Percentiles rank a stretch among this genome's conserved stretches.
These are phyloP conservation scores for Mimosa pudica DNA, from an alignment of 306 rosid species.

Conservation along the genomic window DNA sequence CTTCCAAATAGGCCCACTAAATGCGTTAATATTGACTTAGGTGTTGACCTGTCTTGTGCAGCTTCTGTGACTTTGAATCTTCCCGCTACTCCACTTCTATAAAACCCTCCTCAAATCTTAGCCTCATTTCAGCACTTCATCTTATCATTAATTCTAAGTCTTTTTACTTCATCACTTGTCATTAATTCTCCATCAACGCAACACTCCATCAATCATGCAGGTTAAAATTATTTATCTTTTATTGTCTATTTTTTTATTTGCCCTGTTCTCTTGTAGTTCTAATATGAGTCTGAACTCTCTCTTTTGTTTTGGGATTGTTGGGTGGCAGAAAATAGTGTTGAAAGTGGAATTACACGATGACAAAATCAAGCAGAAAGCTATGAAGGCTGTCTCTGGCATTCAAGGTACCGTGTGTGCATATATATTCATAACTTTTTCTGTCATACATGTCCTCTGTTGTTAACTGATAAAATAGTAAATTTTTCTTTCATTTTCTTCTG, in stretches of 20 bases:
- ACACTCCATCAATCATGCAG: not conserved
- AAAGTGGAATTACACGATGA: slow-evolving; percentile 46
- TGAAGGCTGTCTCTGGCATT: slow-evolving; percentile 55
- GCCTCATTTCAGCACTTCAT: not conserved
- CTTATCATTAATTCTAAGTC: not conserved
- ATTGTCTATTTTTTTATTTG: too few relatives aligned
- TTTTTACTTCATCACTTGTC: too few relatives aligned
- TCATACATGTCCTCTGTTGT: not conserved
- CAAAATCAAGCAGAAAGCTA: slow-evolving; percentile 49
- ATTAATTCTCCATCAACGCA: not conserved
- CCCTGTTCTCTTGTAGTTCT: not conserved
- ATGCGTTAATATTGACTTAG: not conserved
- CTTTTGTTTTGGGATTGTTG: not conserved
- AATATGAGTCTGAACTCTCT: not conserved
- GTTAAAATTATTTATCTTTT: not conserved
- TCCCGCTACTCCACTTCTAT: not conserved
- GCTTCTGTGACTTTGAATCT: not conserved
- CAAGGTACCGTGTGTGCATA: slow-evolving; percentile 25
- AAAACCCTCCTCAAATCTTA: not conserved
- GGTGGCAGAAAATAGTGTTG: slow-evolving; percentile 58
- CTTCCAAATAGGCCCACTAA: too few relatives aligned
- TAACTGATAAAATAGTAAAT: not conserved
- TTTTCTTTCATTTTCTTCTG: not conserved
- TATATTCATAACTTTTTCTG: too few relatives aligned
- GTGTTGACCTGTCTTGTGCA: not conserved